A percentile compares a stretch with the other conserved stretches of the same genome.
These are phyloP conservation scores for Chlorella variabilis DNA, from an alignment of 163 green algal species.

Conservation along the genomic window DNA sequence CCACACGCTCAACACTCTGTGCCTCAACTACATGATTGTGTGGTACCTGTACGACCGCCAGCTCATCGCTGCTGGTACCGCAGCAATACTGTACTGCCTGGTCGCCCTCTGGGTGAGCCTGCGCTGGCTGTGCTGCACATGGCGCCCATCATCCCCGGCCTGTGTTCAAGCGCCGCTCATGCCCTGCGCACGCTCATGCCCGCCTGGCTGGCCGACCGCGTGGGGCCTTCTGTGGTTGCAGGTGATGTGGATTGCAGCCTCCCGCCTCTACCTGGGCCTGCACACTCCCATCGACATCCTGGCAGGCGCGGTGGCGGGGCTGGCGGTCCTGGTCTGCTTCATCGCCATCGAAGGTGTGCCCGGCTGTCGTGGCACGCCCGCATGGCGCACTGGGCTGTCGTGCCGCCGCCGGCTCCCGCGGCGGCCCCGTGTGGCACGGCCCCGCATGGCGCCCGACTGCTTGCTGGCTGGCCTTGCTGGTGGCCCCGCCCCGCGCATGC, in stretches of 20 bases:
- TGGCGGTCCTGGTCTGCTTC: slow-evolving; percentile 55
- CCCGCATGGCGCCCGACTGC: too few species aligned
- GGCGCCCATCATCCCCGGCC: too few species aligned
- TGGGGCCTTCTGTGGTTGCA: background rate
- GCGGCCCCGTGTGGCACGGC: too few species aligned
- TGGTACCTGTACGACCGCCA: slow-evolving; percentile 49
- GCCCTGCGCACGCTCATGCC: too few species aligned
- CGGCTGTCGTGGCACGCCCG: background rate
- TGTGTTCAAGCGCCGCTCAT: too few species aligned
- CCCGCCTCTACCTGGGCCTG: slow-evolving; percentile 58
- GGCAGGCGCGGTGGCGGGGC: slow-evolving; percentile 50
- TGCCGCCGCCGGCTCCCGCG: too few species aligned
- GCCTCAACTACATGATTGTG: slow-evolving; percentile 58
- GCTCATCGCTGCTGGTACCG: slow-evolving; percentile 10
- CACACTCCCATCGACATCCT: slow-evolving; percentile 67
- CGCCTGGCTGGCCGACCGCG: background rate
- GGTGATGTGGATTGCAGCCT: slow-evolving; percentile 55
- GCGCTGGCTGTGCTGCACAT: too few species aligned
- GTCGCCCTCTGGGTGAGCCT: slow-evolving; percentile 31
- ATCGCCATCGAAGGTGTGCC: slow-evolving; percentile 46
- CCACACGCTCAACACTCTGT: slow-evolving; percentile 66
- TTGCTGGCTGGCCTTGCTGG: too few species aligned
- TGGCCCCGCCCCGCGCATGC: too few species aligned
- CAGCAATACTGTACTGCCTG: slow-evolving; percentile 7
- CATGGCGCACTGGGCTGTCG: background rate